phyloP scores from a whole-genome alignment of 106 monocot species.

The Hemerocallis citrina region DNA sequence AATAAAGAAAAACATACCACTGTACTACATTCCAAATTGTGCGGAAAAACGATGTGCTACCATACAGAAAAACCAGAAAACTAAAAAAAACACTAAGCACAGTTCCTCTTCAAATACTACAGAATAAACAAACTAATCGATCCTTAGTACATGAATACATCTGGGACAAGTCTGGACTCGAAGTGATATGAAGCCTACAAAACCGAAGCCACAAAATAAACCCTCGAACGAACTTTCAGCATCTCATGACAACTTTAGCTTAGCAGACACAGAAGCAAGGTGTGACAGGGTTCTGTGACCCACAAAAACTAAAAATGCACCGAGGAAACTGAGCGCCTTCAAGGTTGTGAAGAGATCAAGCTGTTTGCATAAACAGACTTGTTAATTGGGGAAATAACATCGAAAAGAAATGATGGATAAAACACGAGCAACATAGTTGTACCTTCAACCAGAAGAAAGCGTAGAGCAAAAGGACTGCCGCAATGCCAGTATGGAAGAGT shows the following conservation, averaged over 20 bases:
- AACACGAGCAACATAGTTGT: neutral
- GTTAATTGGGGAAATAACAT: neutral
- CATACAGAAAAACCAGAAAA: too few relatives aligned
- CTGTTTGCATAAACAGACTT: constrained; percentile 19
- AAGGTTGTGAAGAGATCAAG: constrained; percentile 87
- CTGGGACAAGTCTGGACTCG: too few relatives aligned
- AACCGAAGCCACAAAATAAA: neutral
- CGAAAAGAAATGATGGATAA: too few relatives aligned
- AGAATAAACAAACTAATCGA: too few relatives aligned
- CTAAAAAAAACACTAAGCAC: too few relatives aligned
- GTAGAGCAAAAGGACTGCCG: constrained; percentile 67
- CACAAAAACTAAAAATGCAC: constrained; percentile 63
- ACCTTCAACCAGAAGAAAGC: constrained; percentile 88
- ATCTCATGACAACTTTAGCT: constrained; percentile 69
- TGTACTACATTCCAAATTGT: too few relatives aligned
- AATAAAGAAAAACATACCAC: too few relatives aligned
- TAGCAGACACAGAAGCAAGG: constrained; percentile 53
- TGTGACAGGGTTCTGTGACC: constrained; percentile 76
- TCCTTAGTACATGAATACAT: too few relatives aligned
- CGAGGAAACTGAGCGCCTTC: constrained; percentile 60
- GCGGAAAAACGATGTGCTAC: too few relatives aligned
- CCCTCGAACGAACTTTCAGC: neutral
- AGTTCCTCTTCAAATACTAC: too few relatives aligned
- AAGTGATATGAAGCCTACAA: neutral
- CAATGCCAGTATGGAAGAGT: constrained; percentile 79